Base-by-base conservation (phyloP, 495 filamentous ascomycete species). In the Hypomontagnella submonticulosa region DNA sequence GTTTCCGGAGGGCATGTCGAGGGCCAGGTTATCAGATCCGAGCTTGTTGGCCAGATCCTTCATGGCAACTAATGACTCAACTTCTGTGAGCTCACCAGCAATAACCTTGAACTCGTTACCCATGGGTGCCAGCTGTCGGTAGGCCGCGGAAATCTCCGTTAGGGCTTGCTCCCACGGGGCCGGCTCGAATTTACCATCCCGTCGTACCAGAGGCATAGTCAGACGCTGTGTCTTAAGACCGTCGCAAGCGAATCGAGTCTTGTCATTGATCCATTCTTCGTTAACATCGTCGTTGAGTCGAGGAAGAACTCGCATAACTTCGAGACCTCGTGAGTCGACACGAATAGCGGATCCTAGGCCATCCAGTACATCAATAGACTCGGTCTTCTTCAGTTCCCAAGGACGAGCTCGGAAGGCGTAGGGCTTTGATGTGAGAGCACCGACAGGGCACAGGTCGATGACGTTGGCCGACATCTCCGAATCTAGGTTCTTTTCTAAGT, bases 261-360 rank as follows among this genome's bases (percentile, higher is more conserved):
- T 99, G 81, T 99, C 95, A 73, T 97, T 94, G 73, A 99, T 97
- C 95, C 95, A 99, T 79, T 98, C 95, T 79, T 99, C 95, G 76
- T 99, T 99, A 61, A 99, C 86, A 73, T 98, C 93, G 68, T 99
- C 95, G 74, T 98, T 99, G 48, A 98, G 84, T 67, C 95, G 85
- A 12, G 95, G 95, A 13, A 96, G 71, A 54, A 99, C 84, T 53
- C 96, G 87, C 95, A 98, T 97, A 36, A 99, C 93, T 77, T 97
- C 92, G 69, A 97, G 77, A n/a, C 95, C 95, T 66, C 95, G 85
- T 40, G 92, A 87, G 76, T 99, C 95, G 4, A 98, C 88, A 33
- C 96, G 85, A 68, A 99, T 95, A 73, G 93, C 95, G 20, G 95
- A 98, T 52, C 95, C 95, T 46, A 99, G 80, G 12, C 87, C 95